phyloP scores from a whole-genome alignment of 1,284 basidiomycete species.

The Malassezia arunalokei region DNA sequence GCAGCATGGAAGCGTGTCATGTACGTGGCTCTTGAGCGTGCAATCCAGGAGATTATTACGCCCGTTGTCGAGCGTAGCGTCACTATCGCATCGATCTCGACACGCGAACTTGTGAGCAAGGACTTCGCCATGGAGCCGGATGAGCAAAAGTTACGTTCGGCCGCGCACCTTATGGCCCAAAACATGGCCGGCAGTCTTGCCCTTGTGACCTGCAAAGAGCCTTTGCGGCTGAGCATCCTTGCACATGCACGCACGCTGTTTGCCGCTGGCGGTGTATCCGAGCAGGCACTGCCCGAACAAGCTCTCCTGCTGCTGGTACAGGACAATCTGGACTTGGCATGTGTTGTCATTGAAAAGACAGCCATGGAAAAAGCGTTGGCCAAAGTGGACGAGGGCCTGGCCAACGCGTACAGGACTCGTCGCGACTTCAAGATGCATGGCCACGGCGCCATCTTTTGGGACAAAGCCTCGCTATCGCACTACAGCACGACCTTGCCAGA shows the following conservation, averaged over 20 bases:
- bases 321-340: slow-evolving; percentile 89
- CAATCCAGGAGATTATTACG: slow-evolving; percentile 92
- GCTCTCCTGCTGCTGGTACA: slow-evolving; percentile 67
- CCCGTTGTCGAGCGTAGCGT: slow-evolving; percentile 98
- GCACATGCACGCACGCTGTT: slow-evolving; percentile 63
- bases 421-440: slow-evolving; percentile 74
- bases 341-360: slow-evolving; percentile 86
- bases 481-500: slow-evolving; percentile 76
- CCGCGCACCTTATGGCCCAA: slow-evolving; percentile 91
- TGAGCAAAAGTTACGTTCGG: slow-evolving; percentile 77
- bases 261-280: slow-evolving; percentile 53
- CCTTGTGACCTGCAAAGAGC: slow-evolving; percentile 96
- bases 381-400: slow-evolving; percentile 88
- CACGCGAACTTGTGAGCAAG: slow-evolving; percentile 84
- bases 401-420: slow-evolving; percentile 61
- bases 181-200: slow-evolving; percentile 93
- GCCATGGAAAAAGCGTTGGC: slow-evolving; percentile 90
- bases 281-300: slow-evolving; percentile 50
- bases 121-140: slow-evolving; percentile 91
- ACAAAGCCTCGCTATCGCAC: slow-evolving; percentile 50
- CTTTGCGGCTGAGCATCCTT: slow-evolving; percentile 82
- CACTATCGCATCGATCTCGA: slow-evolving; percentile 95
- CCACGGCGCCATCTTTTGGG: slow-evolving; percentile 35
- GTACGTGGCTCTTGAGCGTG: slow-evolving; percentile 79
- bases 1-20: slow-evolving; percentile 80